Conservation (phyloP, 192 early-diverging fungal genomes). For the Phlyctochytrium bullatum region DNA sequence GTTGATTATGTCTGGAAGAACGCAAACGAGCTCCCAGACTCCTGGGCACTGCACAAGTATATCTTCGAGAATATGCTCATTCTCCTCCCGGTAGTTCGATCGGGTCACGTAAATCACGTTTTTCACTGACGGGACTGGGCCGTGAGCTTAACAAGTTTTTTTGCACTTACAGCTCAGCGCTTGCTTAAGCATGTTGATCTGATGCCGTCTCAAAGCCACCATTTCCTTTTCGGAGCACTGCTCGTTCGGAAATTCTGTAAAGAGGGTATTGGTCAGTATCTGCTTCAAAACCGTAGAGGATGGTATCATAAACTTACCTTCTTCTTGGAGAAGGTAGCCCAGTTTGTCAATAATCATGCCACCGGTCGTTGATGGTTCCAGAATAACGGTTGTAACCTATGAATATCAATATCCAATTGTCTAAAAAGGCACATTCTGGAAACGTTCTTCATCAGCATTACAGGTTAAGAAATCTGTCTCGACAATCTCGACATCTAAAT, state of each 20-base stretch:
- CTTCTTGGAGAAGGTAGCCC: constrained; percentile 76
- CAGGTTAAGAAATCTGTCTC: constrained; percentile 65
- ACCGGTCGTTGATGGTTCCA: constrained; percentile 90
- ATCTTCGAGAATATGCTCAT: constrained; percentile 83
- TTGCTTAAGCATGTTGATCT: constrained; percentile 70
- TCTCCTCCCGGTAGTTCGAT: constrained; percentile 83
- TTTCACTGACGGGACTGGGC: constrained; percentile 71
- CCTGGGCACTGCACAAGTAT: constrained; percentile 44
- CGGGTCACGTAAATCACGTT: constrained; percentile 90
- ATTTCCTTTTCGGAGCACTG: constrained; percentile 47
- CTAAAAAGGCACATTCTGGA: constrained; percentile 47
- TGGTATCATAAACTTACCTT: constrained; percentile 23
- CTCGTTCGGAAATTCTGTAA: constrained; percentile 69
- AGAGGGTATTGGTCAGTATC: constrained; percentile 21
- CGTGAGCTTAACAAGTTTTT: not conserved
- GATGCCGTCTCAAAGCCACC: constrained; percentile 45
- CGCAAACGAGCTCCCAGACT: constrained; percentile 45
- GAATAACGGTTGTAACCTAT: constrained; percentile 58
- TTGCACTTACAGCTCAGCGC: constrained; percentile 52
- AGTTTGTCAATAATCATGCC: constrained; percentile 84
- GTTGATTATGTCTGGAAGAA: constrained; percentile 43
- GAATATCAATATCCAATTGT: not conserved
- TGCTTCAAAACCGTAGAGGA: constrained; percentile 30
- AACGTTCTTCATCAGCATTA: constrained; percentile 62
- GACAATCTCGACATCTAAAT: constrained; percentile 36